phyloP scores from a whole-genome alignment of 805 yeast species.

The Cyberlindnera xishuangbannaensis region DNA sequence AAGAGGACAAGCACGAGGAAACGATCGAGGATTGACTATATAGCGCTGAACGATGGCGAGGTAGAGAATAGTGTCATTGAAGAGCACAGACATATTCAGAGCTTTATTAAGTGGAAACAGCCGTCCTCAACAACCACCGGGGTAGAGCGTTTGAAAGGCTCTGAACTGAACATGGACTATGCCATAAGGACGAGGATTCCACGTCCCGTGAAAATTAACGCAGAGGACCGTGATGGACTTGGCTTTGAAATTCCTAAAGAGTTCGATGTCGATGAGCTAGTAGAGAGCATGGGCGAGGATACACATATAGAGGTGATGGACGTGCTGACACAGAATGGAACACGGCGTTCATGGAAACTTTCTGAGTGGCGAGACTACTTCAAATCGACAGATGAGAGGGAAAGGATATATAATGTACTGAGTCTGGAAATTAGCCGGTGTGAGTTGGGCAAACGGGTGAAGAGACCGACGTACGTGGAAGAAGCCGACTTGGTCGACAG shows the following conservation, averaged over 20 bases:
- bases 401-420: conserved; percentile 71
- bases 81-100: conserved; percentile 49
- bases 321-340: conserved; percentile 69
- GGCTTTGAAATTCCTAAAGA: conserved; percentile 53
- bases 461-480: conserved; percentile 62
- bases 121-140: neutral
- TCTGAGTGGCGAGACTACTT: conserved; percentile 73
- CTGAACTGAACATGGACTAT: conserved; percentile 29
- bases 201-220: conserved; percentile 43
- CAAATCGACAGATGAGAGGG: conserved; percentile 40
- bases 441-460: conserved; percentile 37
- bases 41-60: conserved; percentile 73
- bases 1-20: conserved; percentile 52
- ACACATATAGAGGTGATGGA: conserved; percentile 79
- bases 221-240: conserved; percentile 25
- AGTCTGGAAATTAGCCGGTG: conserved; percentile 71
- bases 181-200: conserved; percentile 29
- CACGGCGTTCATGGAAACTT: conserved; percentile 53
- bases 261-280: conserved; percentile 50
- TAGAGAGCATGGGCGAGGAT: conserved; percentile 57
- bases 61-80: conserved; percentile 19
- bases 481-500: conserved; percentile 62
- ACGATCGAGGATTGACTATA: conserved; percentile 60
- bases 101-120: conserved; percentile 18
- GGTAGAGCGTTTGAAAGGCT: conserved; percentile 27